Percentiles rank a stretch among this genome's conserved stretches.
Evolutionary conservation across 2,329 filamentous ascomycete genomes (phyloP).

Genomic region (Herpotrichia juniperi): DNA sequence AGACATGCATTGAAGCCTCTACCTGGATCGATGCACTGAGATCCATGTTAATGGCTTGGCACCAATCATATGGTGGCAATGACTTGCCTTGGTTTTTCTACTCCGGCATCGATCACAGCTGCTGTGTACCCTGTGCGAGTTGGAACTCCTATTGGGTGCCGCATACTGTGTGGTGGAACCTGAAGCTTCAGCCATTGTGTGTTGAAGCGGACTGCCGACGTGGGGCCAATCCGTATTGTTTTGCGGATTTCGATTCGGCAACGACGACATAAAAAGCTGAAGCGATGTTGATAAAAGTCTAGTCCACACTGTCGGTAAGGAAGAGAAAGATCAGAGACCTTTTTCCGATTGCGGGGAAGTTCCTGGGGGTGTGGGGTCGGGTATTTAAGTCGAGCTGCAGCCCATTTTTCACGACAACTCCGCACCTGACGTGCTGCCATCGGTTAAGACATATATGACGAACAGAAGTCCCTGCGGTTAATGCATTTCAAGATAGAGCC

Average conservation of each 20-base stretch:
- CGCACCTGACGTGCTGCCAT: neutral
- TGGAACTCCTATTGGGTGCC: constrained; percentile 27
- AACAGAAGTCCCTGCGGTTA: constrained; percentile 2
- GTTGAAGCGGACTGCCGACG: constrained; percentile 8
- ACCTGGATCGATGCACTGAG: constrained; percentile 47
- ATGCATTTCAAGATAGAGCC: neutral
- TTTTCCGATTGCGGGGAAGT: constrained; percentile 20
- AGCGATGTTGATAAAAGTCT: constrained; percentile 15
- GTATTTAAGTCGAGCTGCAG: constrained; percentile 15
- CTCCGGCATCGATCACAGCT: constrained; percentile 47
- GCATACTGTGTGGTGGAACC: constrained; percentile 15
- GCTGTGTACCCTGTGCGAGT: constrained; percentile 41
- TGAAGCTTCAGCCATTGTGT: constrained; percentile 33
- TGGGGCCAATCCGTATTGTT: constrained; percentile 6
- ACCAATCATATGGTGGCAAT: constrained; percentile 2
- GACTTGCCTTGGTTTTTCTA: constrained; percentile 44
- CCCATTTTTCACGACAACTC: constrained; percentile 3
- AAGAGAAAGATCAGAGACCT: constrained; percentile 12
- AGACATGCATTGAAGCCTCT: constrained; percentile 14
- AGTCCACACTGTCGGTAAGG: constrained; percentile 10
- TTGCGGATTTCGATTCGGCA: constrained; percentile 24
- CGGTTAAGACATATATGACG: constrained; percentile 5
- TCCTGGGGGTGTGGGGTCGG: constrained; percentile 24
- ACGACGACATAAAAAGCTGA: constrained; percentile 12
- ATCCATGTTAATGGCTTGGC: constrained; percentile 33